Conservation (phyloP, 352 stramenopile genomes). For the Phytophthora agathidicida region DNA sequence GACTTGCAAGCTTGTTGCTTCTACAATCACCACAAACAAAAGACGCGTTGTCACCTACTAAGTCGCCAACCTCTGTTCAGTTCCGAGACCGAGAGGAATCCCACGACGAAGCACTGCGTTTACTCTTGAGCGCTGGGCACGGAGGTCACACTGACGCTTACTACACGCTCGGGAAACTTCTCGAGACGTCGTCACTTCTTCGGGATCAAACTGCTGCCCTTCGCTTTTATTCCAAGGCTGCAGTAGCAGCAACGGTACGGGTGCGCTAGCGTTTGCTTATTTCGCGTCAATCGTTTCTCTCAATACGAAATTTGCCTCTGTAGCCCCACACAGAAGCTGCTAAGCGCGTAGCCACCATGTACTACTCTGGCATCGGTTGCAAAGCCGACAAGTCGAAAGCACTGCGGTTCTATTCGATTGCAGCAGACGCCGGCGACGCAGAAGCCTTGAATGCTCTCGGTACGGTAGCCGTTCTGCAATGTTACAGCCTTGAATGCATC, state of each 20-base stretch:
- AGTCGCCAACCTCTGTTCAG: slow-evolving; percentile 15
- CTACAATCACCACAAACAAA: slow-evolving; percentile 7
- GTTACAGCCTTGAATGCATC: background rate
- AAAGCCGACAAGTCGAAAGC: slow-evolving; percentile 54
- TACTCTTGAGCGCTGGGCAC: slow-evolving; percentile 61
- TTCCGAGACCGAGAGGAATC: slow-evolving; percentile 59
- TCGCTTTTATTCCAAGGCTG: slow-evolving; percentile 68
- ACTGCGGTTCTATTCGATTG: slow-evolving; percentile 61
- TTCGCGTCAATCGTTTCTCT: background rate
- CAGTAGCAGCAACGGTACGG: slow-evolving; percentile 32
- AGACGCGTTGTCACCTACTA: background rate
- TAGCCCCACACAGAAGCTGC: slow-evolving; percentile 54
- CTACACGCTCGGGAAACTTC: slow-evolving; percentile 52
- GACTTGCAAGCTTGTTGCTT: slow-evolving; percentile 57
- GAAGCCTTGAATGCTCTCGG: slow-evolving; percentile 77
- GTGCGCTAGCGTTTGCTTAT: background rate
- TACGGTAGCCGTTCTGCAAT: slow-evolving; percentile 17
- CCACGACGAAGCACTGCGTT: slow-evolving; percentile 65
- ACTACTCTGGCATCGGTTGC: slow-evolving; percentile 65
- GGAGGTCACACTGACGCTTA: slow-evolving; percentile 44
- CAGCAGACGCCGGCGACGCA: slow-evolving; percentile 51
- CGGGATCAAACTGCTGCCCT: slow-evolving; percentile 54
- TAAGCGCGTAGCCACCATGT: slow-evolving; percentile 62
- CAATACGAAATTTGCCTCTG: background rate
- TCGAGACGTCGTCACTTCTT: slow-evolving; percentile 60